phyloP scores from a whole-genome alignment of 148 eudicot genomes.

The Rhododendron simsii region DNA sequence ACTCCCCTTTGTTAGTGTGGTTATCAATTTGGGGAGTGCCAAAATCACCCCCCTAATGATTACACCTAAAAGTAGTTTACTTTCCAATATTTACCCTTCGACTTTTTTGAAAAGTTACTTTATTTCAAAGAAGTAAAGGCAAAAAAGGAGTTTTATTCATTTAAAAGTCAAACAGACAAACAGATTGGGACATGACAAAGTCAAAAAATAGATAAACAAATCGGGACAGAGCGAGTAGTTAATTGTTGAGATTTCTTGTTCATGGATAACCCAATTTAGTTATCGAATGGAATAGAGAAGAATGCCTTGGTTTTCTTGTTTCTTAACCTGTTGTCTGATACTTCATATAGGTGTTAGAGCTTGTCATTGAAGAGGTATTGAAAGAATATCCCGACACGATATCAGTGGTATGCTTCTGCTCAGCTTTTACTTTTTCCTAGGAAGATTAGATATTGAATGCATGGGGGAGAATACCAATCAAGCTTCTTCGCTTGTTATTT shows the following conservation, averaged over 20 bases:
- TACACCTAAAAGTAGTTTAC: too few relatives aligned
- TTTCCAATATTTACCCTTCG: too few relatives aligned
- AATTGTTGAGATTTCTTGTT: not conserved
- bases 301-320: not conserved
- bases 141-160: too few relatives aligned
- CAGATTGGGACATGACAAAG: too few relatives aligned
- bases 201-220: too few relatives aligned
- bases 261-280: not conserved
- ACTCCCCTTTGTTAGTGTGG: too few relatives aligned
- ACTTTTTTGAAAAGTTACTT: too few relatives aligned
- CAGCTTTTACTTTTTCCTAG: not conserved
- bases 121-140: too few relatives aligned
- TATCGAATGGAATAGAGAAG: not conserved
- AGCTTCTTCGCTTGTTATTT: not conserved
- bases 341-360: conserved; percentile 64
- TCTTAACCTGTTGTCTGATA: not conserved
- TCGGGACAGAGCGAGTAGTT: not conserved
- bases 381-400: conserved; percentile 75
- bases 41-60: too few relatives aligned
- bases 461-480: not conserved
- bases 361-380: conserved; percentile 68
- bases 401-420: conserved; percentile 29
- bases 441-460: not conserved
- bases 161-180: too few relatives aligned
- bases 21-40: too few relatives aligned